These are phyloP conservation scores for Geotrichum siamense DNA, from an alignment of 1,139 yeast genomes.

Conservation along the genomic window DNA sequence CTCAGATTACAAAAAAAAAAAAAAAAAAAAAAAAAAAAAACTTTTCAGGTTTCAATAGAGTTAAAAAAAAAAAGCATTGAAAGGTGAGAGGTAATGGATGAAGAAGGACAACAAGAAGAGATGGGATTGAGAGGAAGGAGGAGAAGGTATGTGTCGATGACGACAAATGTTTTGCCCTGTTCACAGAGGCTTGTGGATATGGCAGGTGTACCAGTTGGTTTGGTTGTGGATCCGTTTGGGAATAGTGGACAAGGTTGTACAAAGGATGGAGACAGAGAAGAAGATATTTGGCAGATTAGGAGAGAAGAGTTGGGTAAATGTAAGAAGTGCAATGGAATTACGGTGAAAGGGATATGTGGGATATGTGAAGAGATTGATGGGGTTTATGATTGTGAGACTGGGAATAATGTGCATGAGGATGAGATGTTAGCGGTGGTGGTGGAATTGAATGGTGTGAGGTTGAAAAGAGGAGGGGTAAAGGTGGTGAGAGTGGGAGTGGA, in stretches of 20 bases:
- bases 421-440: no score
- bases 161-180: background rate
- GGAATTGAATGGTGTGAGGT: background rate
- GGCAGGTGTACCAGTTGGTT: conserved; percentile 1
- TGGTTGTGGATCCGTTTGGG: conserved; percentile 2
- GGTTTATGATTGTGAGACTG: background rate
- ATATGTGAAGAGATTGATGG: conserved; percentile 2
- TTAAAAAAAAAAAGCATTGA: no score
- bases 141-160: background rate
- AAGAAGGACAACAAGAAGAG: no score
- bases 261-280: no score
- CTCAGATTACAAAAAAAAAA: no score
- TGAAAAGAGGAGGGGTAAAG: background rate
- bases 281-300: background rate
- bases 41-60: no score
- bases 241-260: no score
- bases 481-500: background rate
- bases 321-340: background rate
- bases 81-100: no score
- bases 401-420: no score
- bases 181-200: background rate
- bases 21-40: no score
- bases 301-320: background rate
- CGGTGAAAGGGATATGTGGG: conserved; percentile 2
- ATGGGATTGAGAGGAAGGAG: no score